Evolutionary conservation across 2,329 filamentous ascomycete genomes (phyloP), one percentile per base, ranked within the genome.

Genomic region (Xylaria sp.): DNA sequence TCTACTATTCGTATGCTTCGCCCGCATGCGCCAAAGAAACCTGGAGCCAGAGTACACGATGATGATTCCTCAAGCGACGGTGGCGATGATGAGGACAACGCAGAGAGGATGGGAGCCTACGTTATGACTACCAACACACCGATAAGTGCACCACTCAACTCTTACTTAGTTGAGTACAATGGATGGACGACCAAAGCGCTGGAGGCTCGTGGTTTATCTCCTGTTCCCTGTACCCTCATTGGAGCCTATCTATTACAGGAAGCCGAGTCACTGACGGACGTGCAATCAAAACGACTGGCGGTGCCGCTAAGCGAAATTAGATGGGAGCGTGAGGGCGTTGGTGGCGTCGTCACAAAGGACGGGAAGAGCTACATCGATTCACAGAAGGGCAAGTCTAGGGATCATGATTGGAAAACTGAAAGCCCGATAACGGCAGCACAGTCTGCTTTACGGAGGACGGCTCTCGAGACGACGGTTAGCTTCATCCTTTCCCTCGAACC

Each of bases 401-500:
- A 79, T 10, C 74, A 69, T 1, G 74, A 75, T 42, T 69, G 72
- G 47, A 78, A 77, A 61, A 73, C 74, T n/a, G 81, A 84, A 68
- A 87, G 85, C 74, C 82, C 84, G 23, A 81, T 94, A 77, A 91
- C 87, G 2, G 80, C 88, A 3, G 89, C 91, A 27, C 93, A 97
- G 78, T 84, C 88, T 47, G 92, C 93, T 18, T 82, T 97, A 62
- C 85, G 94, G 63, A 87, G 90, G 75, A 95, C 93, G 12, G 93
- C 94, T n/a, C 85, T 97, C 65, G 82, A 92, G 77, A 93, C 92
- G 2, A 89, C 94, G 5, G 88, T 97, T 61, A 92, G 94, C 78
- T 88, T 93, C 85, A 93, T 97, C 63, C 93, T 96, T 78, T 91
- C 91, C 71, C 83, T 98, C 75, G 94, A 98, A 80, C 93, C 93